Base-by-base conservation (phyloP, 352 stramenopile genomes). In the Phytophthora citrophthora region DNA sequence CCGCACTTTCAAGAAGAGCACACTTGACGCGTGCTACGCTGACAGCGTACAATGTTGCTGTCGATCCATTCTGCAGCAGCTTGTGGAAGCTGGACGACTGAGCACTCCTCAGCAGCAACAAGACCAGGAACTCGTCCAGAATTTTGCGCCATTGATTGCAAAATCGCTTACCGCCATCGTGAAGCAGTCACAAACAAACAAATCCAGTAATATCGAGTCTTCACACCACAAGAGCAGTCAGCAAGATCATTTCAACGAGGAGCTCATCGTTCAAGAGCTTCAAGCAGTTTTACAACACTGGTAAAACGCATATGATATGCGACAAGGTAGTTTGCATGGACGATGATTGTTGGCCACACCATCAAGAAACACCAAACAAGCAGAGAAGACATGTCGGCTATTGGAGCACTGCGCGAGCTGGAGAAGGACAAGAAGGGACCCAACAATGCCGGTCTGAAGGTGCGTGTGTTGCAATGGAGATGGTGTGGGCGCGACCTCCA, bases 391-490 rank as follows among this genome's bases (percentile, higher is more conserved):
- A 95, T 95, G 86, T 93, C 86, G 70, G 85, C 84, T 45, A 93
- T 95, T 56, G 79, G 81, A 72, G 81, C 81, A 64, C 71, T 95
- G 58, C 84, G 86, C 54, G 75, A 95, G 57, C 77, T 95, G 39
- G 87, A 94, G 73, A 92, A 94, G 74, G 77, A 93, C 69, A 91
- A 93, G 70, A 87, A 93, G 72, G 78, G 74, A 46, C 57, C 76
- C 4, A 79, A 80, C 58, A 88, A 89, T 27, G 64, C 62, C 31
- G 74, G 83, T 47, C 47, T 91, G 24, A 89, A 85, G 79, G 81
- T 90, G 34, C 18, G 57, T 39, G 5, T 2, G 10, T 8, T 45
- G 9, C 27, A 39, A 9, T 26, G 26, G 7, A 31, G 18, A 13
- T 15, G 16, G 4, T 32, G 15, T 39, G 43, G 20, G 9, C 18